Evolutionary conservation across 2,329 filamentous ascomycete species (phyloP), one percentile per base, ranked within the genome.

Genomic region (Aspergillus melleus): DNA sequence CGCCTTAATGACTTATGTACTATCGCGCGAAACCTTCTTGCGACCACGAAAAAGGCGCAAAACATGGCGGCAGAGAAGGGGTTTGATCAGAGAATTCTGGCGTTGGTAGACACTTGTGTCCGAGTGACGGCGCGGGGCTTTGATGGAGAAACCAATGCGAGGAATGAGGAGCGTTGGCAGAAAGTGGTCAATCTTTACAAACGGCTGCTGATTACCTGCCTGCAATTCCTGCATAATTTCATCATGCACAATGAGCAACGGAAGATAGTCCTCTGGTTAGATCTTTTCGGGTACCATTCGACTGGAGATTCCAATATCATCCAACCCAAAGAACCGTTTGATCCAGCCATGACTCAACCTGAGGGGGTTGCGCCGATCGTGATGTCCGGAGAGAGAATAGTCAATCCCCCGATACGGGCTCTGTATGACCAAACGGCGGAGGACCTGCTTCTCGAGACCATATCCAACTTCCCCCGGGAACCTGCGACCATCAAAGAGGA

Each of bases 181-280:
- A 83, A 82, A 72, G 84, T 88, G 57, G 84, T 88, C 62, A 87
- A 86, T 68, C 81, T 85, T 4, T 88, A 87, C 74, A 88, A 89
- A 74, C 85, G 86, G 66, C 76, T 88, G 19, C 77, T 88, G 66
- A 88, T 88, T 57, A 87, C 85, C 2, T 85, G 84, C 62, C 77
- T 89, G n/a, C 86, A 88, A 68, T 88, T 87, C 64, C 74, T 88
- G 57, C 87, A 88, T 74, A 88, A 88, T 64, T 81, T 88, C 52
- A 85, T 87, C 51, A 86, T 86, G 68, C 83, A 86, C 61, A 89
- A 89, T 65, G 86, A 89, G 72, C 81, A 86, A 60, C 78, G 85
- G 44, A 88, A 89, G 68, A 79, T 88, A 65, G 84, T 87, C 66
- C 79, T 89, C 2, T 89, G 86, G 86, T 74, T 88, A 42, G 84